A percentile compares a stretch with the other conserved stretches of the same genome.
Conservation (phyloP, 164 flowering plant genomes). For the Vitis amurensis region DNA sequence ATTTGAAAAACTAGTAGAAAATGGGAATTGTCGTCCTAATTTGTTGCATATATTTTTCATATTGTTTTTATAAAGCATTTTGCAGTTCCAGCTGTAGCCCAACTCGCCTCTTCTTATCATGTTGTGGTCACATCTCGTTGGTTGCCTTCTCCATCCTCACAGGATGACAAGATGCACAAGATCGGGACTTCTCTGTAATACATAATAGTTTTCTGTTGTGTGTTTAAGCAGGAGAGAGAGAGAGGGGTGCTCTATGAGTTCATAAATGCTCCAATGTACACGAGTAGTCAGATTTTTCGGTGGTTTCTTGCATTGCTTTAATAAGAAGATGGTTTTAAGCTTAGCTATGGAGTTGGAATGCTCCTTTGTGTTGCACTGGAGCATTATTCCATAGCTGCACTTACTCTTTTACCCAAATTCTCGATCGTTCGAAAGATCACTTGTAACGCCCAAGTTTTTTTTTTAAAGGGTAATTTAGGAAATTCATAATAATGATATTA, state of each 20-base stretch:
- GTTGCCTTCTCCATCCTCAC: slow-evolving; percentile 37
- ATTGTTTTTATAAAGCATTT: no score
- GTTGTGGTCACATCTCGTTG: slow-evolving; percentile 56
- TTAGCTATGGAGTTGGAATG: no score
- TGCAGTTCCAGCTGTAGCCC: slow-evolving; percentile 87
- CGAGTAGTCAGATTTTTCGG: not conserved
- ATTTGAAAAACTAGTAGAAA: no score
- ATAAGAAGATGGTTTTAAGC: not conserved
- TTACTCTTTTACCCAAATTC: no score
- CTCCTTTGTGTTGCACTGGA: no score
- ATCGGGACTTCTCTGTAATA: slow-evolving; percentile 43
- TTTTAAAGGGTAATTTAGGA: no score
- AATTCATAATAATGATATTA: no score
- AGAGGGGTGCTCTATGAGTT: not conserved
- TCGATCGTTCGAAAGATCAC: no score
- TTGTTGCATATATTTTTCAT: no score
- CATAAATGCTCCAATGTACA: not conserved
- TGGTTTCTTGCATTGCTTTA: not conserved
- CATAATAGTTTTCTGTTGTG: not conserved
- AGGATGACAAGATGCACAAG: slow-evolving; percentile 48
- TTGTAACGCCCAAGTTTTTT: no score
- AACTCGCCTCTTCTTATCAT: slow-evolving; percentile 78
- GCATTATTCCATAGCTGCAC: no score
- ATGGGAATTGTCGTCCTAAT: no score
- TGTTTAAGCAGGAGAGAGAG: slow-evolving; percentile 1